Evolutionary conservation across 106 monocot species (phyloP).

Genomic region (Acorus gramineus): DNA sequence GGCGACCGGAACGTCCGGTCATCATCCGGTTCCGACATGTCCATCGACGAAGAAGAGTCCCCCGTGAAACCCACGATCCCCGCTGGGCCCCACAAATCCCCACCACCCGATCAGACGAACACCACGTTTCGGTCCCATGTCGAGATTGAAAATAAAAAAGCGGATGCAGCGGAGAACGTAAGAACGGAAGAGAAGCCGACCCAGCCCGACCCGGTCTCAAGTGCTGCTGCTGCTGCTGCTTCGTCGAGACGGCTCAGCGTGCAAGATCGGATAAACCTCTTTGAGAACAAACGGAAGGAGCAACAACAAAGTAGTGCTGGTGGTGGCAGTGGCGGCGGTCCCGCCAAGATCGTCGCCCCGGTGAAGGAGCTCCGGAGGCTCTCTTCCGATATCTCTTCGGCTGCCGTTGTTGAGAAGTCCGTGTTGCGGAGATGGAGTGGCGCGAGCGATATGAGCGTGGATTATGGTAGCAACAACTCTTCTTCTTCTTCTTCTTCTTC

Average conservation of each 20-base stretch:
- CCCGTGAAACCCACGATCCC: constrained; percentile 1
- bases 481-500: constrained; percentile 63
- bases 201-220: constrained; percentile 12
- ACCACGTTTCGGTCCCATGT: neutral
- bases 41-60: constrained; percentile 49
- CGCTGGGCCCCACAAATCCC: neutral
- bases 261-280: constrained; percentile 90
- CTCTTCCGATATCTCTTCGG: constrained; percentile 45
- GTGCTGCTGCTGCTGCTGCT: constrained; percentile 11
- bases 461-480: constrained; percentile 33
- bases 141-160: neutral
- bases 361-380: constrained; percentile 65
- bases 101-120: neutral
- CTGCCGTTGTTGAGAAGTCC: constrained; percentile 44
- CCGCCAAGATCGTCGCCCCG: constrained; percentile 19
- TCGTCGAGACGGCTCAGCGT: constrained; percentile 63
- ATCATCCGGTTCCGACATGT: constrained; percentile 92
- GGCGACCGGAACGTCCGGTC: constrained; percentile 45
- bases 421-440: constrained; percentile 95
- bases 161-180: neutral
- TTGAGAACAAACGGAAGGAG: constrained; percentile 86
- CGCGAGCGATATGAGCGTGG: constrained; percentile 97
- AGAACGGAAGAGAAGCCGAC: neutral
- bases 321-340: constrained; percentile 12
- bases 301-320: constrained; percentile 21